A percentile compares a stretch with the other conserved stretches of the same genome.
Evolutionary conservation across 1,139 yeast species (phyloP).

Genomic region (Scheffersomyces lignicola): DNA sequence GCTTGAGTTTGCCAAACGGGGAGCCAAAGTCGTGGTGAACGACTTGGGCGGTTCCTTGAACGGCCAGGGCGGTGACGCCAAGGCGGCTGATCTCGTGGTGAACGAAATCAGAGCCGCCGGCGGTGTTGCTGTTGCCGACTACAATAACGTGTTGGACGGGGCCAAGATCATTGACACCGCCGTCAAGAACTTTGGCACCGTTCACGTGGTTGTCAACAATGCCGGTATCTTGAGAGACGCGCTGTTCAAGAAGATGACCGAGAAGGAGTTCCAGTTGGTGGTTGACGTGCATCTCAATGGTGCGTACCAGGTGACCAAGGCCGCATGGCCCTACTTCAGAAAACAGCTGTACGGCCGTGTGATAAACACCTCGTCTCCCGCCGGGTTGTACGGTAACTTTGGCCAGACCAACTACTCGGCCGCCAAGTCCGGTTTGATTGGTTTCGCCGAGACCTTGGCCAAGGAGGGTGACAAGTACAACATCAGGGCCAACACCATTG

Average conservation of each 20-base stretch:
- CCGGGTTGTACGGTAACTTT: slow-evolving; percentile 94
- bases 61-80: slow-evolving; percentile 65
- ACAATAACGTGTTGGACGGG: slow-evolving; percentile 88
- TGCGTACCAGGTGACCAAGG: slow-evolving; percentile 79
- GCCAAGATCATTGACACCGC: slow-evolving; percentile 87
- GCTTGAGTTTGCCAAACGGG: slow-evolving; percentile 80
- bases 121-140: slow-evolving; percentile 90
- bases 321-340: slow-evolving; percentile 92
- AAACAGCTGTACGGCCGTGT: slow-evolving; percentile 86
- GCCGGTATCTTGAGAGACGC: slow-evolving; percentile 90
- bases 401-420: slow-evolving; percentile 97
- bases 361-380: slow-evolving; percentile 92
- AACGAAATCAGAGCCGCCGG: slow-evolving; percentile 75
- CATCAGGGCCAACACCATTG: slow-evolving; percentile 82
- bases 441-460: slow-evolving; percentile 91
- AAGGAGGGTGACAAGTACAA: slow-evolving; percentile 89
- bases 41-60: slow-evolving; percentile 85
- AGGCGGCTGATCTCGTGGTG: slow-evolving; percentile 88
- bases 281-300: slow-evolving; percentile 88
- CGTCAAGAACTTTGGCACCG: slow-evolving; percentile 80
- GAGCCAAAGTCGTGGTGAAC: slow-evolving; percentile 91
- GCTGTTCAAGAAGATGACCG: slow-evolving; percentile 79
- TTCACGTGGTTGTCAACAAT: slow-evolving; percentile 86
- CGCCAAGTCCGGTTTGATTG: slow-evolving; percentile 87
- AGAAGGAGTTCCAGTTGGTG: slow-evolving; percentile 75